A percentile compares a stretch with the other conserved stretches of the same genome.
These are phyloP conservation scores for Ceratocystis colombiana DNA, from an alignment of 2,329 filamentous ascomycete genomes.

Conservation along the genomic window DNA sequence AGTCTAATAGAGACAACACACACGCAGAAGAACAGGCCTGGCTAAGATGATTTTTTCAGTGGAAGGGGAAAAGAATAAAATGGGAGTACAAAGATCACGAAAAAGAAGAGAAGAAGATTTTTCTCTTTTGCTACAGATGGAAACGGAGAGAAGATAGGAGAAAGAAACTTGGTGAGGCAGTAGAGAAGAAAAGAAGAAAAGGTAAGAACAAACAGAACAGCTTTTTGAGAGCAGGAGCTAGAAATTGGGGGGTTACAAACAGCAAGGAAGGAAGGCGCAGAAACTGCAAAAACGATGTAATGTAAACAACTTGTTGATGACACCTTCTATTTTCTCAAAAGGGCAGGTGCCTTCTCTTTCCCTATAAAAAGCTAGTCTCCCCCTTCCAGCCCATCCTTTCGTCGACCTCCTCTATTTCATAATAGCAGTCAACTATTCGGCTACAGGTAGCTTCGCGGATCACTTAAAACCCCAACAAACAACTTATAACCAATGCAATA, in stretches of 20 bases:
- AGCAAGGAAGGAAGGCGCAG: slow-evolving; percentile 8
- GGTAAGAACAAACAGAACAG: not conserved
- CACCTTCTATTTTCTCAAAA: not conserved
- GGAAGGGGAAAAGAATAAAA: not conserved
- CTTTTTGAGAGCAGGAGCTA: slow-evolving; percentile 5
- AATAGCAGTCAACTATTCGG: no score
- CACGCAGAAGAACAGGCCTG: not conserved
- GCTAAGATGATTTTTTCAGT: not conserved
- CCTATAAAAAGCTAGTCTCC: no score
- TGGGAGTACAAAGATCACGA: slow-evolving; percentile 7
- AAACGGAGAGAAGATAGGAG: not conserved
- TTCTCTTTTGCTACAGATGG: not conserved
- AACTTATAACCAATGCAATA: no score
- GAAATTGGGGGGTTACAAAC: not conserved
- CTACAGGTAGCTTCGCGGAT: no score
- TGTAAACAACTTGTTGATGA: slow-evolving; percentile 1
- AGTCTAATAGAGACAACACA: slow-evolving; percentile 1
- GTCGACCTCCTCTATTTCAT: no score
- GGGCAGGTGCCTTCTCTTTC: not conserved
- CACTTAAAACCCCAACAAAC: no score
- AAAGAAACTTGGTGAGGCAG: not conserved
- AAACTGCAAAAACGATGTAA: not conserved
- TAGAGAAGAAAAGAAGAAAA: not conserved
- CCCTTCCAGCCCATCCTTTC: no score
- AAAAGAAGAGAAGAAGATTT: not conserved